A percentile compares a stretch with the other conserved stretches of the same genome.
phyloP scores from a whole-genome alignment of 192 early-diverging fungal genomes.

The Phlyctochytrium bullatum region DNA sequence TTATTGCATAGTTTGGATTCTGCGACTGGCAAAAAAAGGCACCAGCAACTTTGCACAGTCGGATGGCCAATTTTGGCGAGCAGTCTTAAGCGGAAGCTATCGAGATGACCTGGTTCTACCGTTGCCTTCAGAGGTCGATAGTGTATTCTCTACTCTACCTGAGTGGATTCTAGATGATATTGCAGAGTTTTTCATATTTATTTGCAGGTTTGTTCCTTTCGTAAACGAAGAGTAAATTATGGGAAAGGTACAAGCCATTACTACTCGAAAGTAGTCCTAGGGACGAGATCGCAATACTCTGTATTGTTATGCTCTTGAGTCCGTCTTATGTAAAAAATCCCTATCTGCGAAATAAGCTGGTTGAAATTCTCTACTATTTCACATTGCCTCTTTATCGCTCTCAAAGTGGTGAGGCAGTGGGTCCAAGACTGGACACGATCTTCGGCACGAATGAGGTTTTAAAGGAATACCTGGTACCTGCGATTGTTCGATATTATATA shows the following conservation, averaged over 20 bases:
- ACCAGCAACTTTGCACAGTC: slow-evolving; percentile 7
- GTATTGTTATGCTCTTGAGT: slow-evolving; percentile 77
- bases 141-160: slow-evolving; percentile 73
- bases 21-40: slow-evolving; percentile 60
- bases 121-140: slow-evolving; percentile 53
- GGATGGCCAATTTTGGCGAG: slow-evolving; percentile 26
- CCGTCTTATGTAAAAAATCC: slow-evolving; percentile 87
- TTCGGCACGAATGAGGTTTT: slow-evolving; percentile 77
- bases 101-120: slow-evolving; percentile 36
- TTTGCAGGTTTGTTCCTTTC: slow-evolving; percentile 60
- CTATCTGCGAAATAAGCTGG: slow-evolving; percentile 89
- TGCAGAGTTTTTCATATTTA: slow-evolving; percentile 73
- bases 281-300: slow-evolving; percentile 59
- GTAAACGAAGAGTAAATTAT: not conserved
- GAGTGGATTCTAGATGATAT: slow-evolving; percentile 93
- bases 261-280: slow-evolving; percentile 45
- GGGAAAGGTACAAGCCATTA: slow-evolving; percentile 37
- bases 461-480: slow-evolving; percentile 71
- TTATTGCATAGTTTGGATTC: slow-evolving; percentile 84
- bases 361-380: slow-evolving; percentile 87
- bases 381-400: slow-evolving; percentile 66
- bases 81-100: slow-evolving; percentile 36
- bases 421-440: slow-evolving; percentile 40
- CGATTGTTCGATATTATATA: slow-evolving; percentile 89
- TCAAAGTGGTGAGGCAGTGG: slow-evolving; percentile 27